Percentiles rank a stretch among this genome's conserved stretches.
These are phyloP conservation scores for Xanthoconium purpureum DNA, from an alignment of 768 basidiomycete species.

Conservation along the genomic window DNA sequence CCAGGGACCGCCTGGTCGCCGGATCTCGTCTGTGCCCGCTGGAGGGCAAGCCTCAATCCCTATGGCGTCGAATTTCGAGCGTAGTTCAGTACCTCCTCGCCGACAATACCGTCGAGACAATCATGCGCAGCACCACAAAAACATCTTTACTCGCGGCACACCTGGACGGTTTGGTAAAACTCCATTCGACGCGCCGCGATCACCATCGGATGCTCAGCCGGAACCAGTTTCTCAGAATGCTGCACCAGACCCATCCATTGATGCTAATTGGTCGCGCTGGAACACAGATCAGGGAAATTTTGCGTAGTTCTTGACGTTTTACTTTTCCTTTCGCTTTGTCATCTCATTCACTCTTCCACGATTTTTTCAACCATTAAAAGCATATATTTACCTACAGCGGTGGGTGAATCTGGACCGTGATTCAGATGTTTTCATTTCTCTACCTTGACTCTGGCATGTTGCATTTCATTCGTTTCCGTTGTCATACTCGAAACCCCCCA, in stretches of 20 bases:
- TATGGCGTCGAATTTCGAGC: conserved; percentile 21
- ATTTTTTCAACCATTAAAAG: conserved; percentile 2
- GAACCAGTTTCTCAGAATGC: conserved; percentile 5
- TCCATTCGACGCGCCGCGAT: conserved; percentile 17
- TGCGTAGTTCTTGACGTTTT: background rate
- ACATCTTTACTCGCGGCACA: conserved; percentile 18
- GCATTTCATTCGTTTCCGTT: background rate
- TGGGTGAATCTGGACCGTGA: background rate
- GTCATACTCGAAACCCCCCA: background rate
- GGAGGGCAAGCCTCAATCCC: conserved; percentile 14
- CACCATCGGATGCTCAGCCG: conserved; percentile 16
- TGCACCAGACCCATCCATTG: conserved; percentile 7
- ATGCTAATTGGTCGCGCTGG: conserved; percentile 23
- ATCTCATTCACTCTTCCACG: background rate
- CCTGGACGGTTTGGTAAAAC: conserved; percentile 20
- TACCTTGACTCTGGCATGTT: conserved; percentile 1
- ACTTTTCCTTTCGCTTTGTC: conserved; percentile 12
- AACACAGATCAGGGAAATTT: conserved; percentile 8
- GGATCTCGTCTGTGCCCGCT: conserved; percentile 11
- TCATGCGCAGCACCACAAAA: conserved; percentile 29
- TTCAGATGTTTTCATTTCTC: background rate
- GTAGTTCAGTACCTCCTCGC: conserved; percentile 24
- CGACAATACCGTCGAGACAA: conserved; percentile 33
- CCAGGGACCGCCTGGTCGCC: conserved; percentile 15
- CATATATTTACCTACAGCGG: background rate